Evolutionary conservation across 306 rosid genomes (phyloP).

Genomic region (Quercus variabilis): DNA sequence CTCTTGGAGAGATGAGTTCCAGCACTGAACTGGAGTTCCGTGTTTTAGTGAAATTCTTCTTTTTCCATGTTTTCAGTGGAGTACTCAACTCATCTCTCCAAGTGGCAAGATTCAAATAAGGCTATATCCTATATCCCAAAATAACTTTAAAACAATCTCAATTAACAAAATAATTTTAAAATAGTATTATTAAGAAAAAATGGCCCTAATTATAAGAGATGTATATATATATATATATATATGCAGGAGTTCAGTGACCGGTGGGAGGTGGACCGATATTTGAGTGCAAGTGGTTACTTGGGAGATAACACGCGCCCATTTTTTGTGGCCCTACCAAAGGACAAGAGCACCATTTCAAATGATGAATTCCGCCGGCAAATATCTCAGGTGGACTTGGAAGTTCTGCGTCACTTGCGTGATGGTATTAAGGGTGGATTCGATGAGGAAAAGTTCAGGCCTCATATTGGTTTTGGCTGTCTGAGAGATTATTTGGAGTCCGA

Average conservation of each 20-base stretch:
- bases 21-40: too few relatives aligned
- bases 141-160: too few relatives aligned
- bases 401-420: slow-evolving; percentile 75
- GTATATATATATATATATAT: not conserved
- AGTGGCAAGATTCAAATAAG: too few relatives aligned
- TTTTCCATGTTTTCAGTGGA: too few relatives aligned
- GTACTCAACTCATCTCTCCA: too few relatives aligned
- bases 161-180: too few relatives aligned
- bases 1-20: too few relatives aligned
- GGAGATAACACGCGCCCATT: slow-evolving; percentile 77
- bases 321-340: slow-evolving; percentile 92
- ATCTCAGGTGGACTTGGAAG: slow-evolving; percentile 78
- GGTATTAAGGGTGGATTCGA: slow-evolving; percentile 87
- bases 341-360: slow-evolving; percentile 68
- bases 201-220: too few relatives aligned
- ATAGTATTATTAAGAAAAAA: too few relatives aligned
- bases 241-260: slow-evolving; percentile 84
- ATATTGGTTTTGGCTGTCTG: slow-evolving; percentile 74
- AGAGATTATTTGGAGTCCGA: slow-evolving; percentile 85
- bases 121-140: too few relatives aligned
- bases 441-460: slow-evolving; percentile 75
- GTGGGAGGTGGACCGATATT: slow-evolving; percentile 98
- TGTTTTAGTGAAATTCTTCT: too few relatives aligned
- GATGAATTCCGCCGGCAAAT: slow-evolving; percentile 95
- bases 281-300: slow-evolving; percentile 93